Conservation (phyloP, 129 eudicot species). For the Flaveria brownii region DNA sequence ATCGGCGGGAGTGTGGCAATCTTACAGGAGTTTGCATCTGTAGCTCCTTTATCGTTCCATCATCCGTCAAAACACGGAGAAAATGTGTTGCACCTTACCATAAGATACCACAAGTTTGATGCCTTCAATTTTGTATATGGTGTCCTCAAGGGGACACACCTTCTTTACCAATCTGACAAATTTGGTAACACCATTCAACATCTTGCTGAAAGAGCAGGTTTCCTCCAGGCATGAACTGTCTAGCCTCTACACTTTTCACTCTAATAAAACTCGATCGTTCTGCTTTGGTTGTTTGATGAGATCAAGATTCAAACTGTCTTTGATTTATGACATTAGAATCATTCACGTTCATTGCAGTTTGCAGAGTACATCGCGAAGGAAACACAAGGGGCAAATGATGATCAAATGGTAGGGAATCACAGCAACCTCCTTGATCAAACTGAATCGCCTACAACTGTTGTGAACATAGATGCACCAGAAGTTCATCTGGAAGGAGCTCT, state of each 20-base stretch:
- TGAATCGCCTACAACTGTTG: neutral
- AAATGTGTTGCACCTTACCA: slow-evolving; percentile 28
- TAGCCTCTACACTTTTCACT: neutral
- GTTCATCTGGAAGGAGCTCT: neutral
- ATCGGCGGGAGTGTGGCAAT: slow-evolving; percentile 25
- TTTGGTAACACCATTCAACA: slow-evolving; percentile 29
- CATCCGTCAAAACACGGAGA: slow-evolving; percentile 31
- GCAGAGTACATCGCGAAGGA: slow-evolving; percentile 16
- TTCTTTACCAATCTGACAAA: slow-evolving; percentile 28
- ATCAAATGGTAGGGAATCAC: neutral
- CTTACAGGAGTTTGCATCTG: slow-evolving; percentile 32
- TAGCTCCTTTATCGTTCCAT: slow-evolving; percentile 32
- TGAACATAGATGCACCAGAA: neutral
- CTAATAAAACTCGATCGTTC: neutral
- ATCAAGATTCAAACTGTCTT: neutral
- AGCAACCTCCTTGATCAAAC: neutral
- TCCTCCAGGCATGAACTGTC: neutral
- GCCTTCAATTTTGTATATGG: slow-evolving; percentile 24
- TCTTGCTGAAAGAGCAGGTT: slow-evolving; percentile 26
- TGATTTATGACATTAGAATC: neutral
- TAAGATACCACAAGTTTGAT: slow-evolving; percentile 28
- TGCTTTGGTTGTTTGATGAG: neutral
- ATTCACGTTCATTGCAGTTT: slow-evolving; percentile 25
- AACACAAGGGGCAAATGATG: slow-evolving; percentile 19
- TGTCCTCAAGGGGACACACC: slow-evolving; percentile 27